Evolutionary conservation across 495 filamentous ascomycete species (phyloP).

Genomic region (Xylaria sp.): DNA sequence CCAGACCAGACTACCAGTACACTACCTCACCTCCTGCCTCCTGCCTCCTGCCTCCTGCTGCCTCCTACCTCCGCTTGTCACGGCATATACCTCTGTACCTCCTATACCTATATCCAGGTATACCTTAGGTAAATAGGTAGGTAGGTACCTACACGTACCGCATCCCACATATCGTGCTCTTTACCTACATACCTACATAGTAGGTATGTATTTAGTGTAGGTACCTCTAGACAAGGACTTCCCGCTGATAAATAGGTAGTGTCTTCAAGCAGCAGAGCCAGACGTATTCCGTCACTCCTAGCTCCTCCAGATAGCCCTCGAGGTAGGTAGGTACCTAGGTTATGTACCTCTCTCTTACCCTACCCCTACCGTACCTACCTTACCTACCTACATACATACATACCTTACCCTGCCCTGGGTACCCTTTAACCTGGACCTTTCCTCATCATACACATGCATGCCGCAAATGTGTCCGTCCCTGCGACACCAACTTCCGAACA

Average conservation of each 20-base stretch:
- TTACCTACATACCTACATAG: too few species aligned
- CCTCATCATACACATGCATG: too few species aligned
- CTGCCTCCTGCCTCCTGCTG: too few species aligned
- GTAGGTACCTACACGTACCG: not conserved
- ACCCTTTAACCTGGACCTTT: too few species aligned
- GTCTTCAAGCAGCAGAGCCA: constrained; percentile 4
- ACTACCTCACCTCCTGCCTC: constrained; percentile 1
- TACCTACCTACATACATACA: too few species aligned
- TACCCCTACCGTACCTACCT: not conserved
- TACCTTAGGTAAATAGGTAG: too few species aligned
- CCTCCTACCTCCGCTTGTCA: constrained; percentile 22
- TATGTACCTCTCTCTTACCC: not conserved
- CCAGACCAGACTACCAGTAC: not conserved
- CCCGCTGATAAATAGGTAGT: constrained; percentile 21
- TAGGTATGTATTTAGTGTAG: too few species aligned
- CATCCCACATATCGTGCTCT: constrained; percentile 8
- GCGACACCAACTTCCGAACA: not conserved
- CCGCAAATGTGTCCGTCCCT: not conserved
- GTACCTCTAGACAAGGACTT: constrained; percentile 7
- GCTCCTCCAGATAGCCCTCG: not conserved
- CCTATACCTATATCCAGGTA: too few species aligned
- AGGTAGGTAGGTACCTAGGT: not conserved
- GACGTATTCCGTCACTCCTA: constrained; percentile 1
- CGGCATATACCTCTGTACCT: too few species aligned
- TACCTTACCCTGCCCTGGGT: too few species aligned